These are phyloP conservation scores for Trypanosoma lewisi DNA, from an alignment of 208 protist species.

Conservation along the genomic window DNA sequence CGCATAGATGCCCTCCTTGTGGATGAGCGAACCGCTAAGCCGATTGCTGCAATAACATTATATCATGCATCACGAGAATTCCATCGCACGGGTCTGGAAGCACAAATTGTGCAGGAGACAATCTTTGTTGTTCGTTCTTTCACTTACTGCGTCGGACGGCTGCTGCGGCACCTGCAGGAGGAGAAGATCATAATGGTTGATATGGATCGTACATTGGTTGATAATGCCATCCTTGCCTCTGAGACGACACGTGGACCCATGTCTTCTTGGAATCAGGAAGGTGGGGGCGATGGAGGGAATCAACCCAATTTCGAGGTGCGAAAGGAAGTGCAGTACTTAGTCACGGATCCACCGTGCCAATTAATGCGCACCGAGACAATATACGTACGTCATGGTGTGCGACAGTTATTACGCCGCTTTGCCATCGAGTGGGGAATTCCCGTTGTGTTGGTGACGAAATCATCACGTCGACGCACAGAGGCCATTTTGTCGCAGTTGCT, in stretches of 20 bases:
- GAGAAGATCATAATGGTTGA: conserved; percentile 74
- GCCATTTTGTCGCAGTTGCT: conserved; percentile 59
- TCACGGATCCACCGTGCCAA: conserved; percentile 1
- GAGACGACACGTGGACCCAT: conserved; percentile 4
- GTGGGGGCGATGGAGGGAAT: not conserved
- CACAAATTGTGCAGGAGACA: conserved; percentile 31
- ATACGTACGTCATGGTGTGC: conserved; percentile 62
- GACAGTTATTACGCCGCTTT: conserved; percentile 45
- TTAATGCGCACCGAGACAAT: conserved; percentile 43
- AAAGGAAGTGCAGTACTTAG: conserved; percentile 32
- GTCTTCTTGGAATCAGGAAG: not conserved
- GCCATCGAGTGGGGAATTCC: conserved; percentile 73
- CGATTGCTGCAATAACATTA: conserved; percentile 54
- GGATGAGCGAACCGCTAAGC: conserved; percentile 40
- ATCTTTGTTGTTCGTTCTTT: conserved; percentile 51
- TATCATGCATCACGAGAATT: conserved; percentile 1
- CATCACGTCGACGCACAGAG: conserved; percentile 46
- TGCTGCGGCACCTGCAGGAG: conserved; percentile 57
- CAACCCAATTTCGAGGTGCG: conserved; percentile 44
- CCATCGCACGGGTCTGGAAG: not conserved
- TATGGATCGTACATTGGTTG: conserved; percentile 83
- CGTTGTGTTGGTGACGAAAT: conserved; percentile 76
- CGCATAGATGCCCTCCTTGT: conserved; percentile 71
- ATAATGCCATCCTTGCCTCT: conserved; percentile 59
- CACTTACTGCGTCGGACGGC: conserved; percentile 52